Base-by-base conservation (phyloP, 1,284 basidiomycete genomes). In the Irpex lacteus region DNA sequence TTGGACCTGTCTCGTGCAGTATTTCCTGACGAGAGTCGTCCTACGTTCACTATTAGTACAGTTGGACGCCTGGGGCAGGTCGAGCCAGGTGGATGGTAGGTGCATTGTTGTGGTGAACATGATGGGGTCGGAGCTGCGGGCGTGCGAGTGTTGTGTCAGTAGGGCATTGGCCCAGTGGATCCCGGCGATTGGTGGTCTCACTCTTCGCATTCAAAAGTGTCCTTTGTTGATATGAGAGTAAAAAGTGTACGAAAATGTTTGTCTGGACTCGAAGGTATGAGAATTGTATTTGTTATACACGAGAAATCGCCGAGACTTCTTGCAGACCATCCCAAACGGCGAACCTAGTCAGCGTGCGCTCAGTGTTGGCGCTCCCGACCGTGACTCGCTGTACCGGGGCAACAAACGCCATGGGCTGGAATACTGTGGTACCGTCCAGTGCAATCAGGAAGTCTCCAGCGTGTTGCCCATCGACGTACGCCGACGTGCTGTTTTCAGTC, bases 361-460 rank as follows among this genome's bases (percentile, higher is more conserved):
- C 26, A 38, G 36, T 53, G 1, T 36, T 63, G 13, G 26, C 38
- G 1, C 63, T 67, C 1, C 63, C 68, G 8, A 44, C 40, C 40
- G 40, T 44, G 40, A 71, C 61, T 18, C 59, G 64, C 53, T 68
- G 63, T 49, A 68, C 61, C 7, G 72, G 72, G 6, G 70, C 72
- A 3, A 73, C 72, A 60, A 73, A 73, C 34, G 70, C 68, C 70
- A 73, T 71, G 6, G 70, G 69, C 59, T 59, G 70, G 18, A 66
- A 57, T 8, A 62, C 65, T n/a, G 34, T 57, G 3, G 69, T 70
- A 7, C 67, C 69, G 36, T 70, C 70, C 54, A 73, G 68, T 2
- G 62, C 65, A 21, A 70, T 65, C 21, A 66, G 6, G 61, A 71
- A 73, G 36, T 71, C 69, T 18, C 70, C 72, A 4, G 66, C 72